Evolutionary conservation across 306 rosid species (phyloP).

Genomic region (Ziziphus jujuba): DNA sequence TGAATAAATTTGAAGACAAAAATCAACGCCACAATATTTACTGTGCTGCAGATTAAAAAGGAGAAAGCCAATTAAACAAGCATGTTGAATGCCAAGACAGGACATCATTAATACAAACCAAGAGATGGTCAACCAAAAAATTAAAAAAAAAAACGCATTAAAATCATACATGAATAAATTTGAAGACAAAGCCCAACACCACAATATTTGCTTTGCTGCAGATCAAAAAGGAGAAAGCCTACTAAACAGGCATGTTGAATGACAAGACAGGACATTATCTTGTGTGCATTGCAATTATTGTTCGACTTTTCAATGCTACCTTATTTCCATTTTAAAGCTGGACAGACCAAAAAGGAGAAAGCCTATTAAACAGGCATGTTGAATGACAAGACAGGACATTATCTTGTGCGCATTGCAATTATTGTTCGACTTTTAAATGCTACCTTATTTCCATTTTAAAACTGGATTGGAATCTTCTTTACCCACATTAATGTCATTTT

Average conservation of each 20-base stretch:
- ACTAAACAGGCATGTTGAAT: conserved; percentile 9
- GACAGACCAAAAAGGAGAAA: not conserved
- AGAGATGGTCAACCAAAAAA: too few species aligned
- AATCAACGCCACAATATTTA: not conserved
- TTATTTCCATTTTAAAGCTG: conserved; percentile 12
- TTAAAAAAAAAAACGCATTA: too few species aligned
- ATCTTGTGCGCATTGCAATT: conserved; percentile 8
- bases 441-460: conserved; percentile 20
- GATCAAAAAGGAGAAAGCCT: not conserved
- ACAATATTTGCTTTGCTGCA: not conserved
- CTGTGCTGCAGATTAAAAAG: not conserved
- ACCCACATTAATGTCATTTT: conserved; percentile 9
- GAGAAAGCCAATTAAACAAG: too few species aligned
- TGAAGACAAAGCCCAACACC: not conserved
- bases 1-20: not conserved
- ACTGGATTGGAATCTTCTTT: conserved; percentile 10
- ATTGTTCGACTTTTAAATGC: conserved; percentile 5
- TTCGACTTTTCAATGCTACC: conserved; percentile 10
- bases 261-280: conserved; percentile 10
- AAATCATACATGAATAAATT: not conserved
- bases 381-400: conserved; percentile 11
- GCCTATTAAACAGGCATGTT: conserved; percentile 7
- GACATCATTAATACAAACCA: too few species aligned
- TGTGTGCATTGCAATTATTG: conserved; percentile 8
- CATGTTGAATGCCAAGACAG: too few species aligned